Base-by-base conservation (phyloP, 192 early-diverging fungal genomes). In the Lobosporangium transversale region DNA sequence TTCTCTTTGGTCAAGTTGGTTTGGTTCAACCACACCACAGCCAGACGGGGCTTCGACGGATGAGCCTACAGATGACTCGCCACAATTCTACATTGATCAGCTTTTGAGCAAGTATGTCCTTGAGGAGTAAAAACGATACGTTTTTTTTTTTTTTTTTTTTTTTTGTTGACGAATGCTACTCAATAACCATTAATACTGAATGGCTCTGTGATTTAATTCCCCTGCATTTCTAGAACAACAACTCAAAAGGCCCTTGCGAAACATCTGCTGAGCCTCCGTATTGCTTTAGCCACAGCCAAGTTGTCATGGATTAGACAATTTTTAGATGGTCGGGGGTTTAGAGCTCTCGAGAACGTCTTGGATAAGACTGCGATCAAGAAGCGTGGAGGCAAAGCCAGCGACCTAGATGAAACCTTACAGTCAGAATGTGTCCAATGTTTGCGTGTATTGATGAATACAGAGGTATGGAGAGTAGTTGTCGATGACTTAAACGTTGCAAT, bases 381-480 rank as follows among this genome's bases (percentile, higher is more conserved):
- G 61, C 78, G 78, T 52, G 67, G 76, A n/a, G 75, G 61, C 23
- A 65, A 65, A 24, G 40, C 61, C 10, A 59, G 60, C 26, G 85
- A 85, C 20, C 58, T 70, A 18, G 83, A 86, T 17, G 76, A 85
- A 37, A 70, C 68, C 18, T 53, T 84, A 20, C 78, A 80, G 35
- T 79, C 73, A 4, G 83, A 87, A 53, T 87, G 83, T 48, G 70
- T 87, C 10, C 80, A 79, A 20, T 87, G 85, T 66, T 66, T 87
- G 23, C 79, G 80, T 6, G 81, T 79, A 0, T 33, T 87, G 30
- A 51, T 85, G 40, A 87, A 85, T 44, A 85, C 85, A 6, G 79
- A 85, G 58, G 85, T 86, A 81, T 62, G 21, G 6, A 24, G 12
- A 35, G 10, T 31, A 18, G 17, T 42, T 17, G 37, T 37, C 17